These are phyloP conservation scores for Pseudocercospora pini-densiflorae DNA, from an alignment of 2,329 filamentous ascomycete species.

Conservation along the genomic window DNA sequence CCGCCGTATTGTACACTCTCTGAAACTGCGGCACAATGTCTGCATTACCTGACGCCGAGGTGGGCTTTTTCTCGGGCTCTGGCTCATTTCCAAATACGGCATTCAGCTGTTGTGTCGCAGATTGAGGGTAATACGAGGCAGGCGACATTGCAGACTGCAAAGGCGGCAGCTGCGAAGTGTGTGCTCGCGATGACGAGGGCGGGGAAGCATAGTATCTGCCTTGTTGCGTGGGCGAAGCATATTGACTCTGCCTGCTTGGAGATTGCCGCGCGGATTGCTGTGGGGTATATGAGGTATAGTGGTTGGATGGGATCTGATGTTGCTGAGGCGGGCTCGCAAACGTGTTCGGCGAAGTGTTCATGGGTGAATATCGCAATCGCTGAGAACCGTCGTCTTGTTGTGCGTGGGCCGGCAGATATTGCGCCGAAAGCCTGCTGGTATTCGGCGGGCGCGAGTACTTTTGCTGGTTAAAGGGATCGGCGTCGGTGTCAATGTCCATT, in stretches of 20 bases:
- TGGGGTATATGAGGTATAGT: conserved; percentile 42
- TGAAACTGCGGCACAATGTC: conserved; percentile 81
- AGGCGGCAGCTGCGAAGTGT: conserved; percentile 72
- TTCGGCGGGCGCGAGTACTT: conserved; percentile 82
- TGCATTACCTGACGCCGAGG: conserved; percentile 42
- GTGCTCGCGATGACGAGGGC: conserved; percentile 49
- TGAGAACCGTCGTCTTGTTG: conserved; percentile 64
- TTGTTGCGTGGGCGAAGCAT: conserved; percentile 56
- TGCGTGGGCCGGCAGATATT: conserved; percentile 58
- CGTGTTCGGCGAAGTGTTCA: conserved; percentile 85
- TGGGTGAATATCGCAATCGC: conserved; percentile 90
- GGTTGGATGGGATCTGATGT: conserved; percentile 32
- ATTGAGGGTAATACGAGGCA: conserved; percentile 65
- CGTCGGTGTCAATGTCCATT: conserved; percentile 71
- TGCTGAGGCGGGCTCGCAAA: conserved; percentile 60
- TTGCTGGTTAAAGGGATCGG: conserved; percentile 83
- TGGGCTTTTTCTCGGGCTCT: conserved; percentile 54
- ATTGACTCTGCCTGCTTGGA: conserved; percentile 69
- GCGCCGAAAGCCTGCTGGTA: conserved; percentile 66
- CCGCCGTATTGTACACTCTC: conserved; percentile 72
- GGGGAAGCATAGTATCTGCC: conserved; percentile 65
- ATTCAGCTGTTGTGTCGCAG: conserved; percentile 73
- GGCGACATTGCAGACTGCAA: conserved; percentile 69
- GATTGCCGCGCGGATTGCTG: conserved; percentile 71
- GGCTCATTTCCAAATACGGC: conserved; percentile 62